A percentile compares a stretch with the other conserved stretches of the same genome.
These are phyloP conservation scores for Knoxia roxburghii DNA, from an alignment of 257 asterid genomes.

Conservation along the genomic window DNA sequence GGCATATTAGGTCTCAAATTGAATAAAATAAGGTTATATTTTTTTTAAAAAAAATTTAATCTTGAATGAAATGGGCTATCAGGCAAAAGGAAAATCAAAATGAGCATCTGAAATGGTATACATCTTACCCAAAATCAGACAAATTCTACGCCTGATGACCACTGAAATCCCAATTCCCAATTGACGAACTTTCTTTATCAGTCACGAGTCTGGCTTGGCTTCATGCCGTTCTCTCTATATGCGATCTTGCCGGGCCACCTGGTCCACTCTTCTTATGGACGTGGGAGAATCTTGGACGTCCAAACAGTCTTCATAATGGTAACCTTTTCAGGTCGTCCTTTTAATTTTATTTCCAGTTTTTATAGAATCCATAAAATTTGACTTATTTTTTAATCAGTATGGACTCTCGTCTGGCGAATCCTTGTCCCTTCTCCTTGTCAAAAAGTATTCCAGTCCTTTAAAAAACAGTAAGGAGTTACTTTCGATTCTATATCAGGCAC, in stretches of 20 bases:
- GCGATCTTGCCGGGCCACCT: not conserved
- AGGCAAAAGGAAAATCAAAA: no score
- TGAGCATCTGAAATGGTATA: not conserved
- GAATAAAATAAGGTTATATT: no score
- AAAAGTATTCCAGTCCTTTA: not conserved
- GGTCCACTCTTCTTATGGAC: not conserved
- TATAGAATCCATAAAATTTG: not conserved
- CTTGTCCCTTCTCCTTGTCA: conserved; percentile 24
- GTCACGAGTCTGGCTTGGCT: conserved; percentile 1
- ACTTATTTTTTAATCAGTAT: not conserved
- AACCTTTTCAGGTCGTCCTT: no score
- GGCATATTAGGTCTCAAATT: no score
- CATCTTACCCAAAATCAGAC: not conserved
- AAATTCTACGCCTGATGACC: not conserved
- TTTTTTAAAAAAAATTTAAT: no score
- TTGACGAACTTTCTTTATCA: conserved; percentile 13
- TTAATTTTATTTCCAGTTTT: not conserved
- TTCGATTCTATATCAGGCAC: conserved; percentile 16
- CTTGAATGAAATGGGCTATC: no score
- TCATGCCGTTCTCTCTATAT: not conserved
- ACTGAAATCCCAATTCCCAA: not conserved
- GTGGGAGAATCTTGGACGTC: not conserved
- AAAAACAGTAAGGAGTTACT: conserved; percentile 16
- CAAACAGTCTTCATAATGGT: not conserved
- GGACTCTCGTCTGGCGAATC: conserved; percentile 12